These are phyloP conservation scores for Graphium sp. DNA, from an alignment of 2,329 filamentous ascomycete genomes.

Conservation along the genomic window DNA sequence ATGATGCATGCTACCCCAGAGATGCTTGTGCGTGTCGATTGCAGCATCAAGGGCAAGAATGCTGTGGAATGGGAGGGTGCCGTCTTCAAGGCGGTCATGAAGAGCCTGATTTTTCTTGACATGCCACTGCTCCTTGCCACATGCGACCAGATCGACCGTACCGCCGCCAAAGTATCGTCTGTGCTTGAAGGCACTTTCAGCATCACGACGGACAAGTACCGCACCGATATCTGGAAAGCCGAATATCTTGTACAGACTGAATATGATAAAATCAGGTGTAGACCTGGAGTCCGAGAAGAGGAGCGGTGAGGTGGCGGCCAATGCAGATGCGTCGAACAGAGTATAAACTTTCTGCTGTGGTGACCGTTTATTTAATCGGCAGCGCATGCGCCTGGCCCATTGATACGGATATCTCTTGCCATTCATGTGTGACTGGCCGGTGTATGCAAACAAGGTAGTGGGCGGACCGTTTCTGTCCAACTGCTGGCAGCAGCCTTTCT, in stretches of 20 bases:
- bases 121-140: constrained; percentile 16
- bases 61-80: constrained; percentile 47
- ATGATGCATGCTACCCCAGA: constrained; percentile 41
- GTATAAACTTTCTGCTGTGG: constrained; percentile 24
- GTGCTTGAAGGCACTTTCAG: constrained; percentile 34
- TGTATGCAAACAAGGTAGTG: constrained; percentile 39
- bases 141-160: constrained; percentile 36
- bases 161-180: constrained; percentile 52
- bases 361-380: constrained; percentile 10
- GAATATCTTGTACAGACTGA: constrained; percentile 52
- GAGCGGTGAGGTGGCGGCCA: constrained; percentile 44
- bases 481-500: too few relatives aligned
- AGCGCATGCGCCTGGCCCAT: constrained; percentile 28
- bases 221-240: constrained; percentile 49
- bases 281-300: constrained; percentile 30
- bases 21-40: constrained; percentile 33
- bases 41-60: constrained; percentile 46
- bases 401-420: constrained; percentile 41
- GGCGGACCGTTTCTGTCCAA: constrained; percentile 11
- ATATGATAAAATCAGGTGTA: constrained; percentile 42
- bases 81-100: constrained; percentile 49
- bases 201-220: constrained; percentile 36
- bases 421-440: constrained; percentile 55
- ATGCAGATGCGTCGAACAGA: constrained; percentile 45
- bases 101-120: constrained; percentile 18